Percentiles rank a stretch among this genome's conserved stretches.
These are phyloP conservation scores for Cyberlindnera maclurae DNA, from an alignment of 805 yeast genomes.

Conservation along the genomic window DNA sequence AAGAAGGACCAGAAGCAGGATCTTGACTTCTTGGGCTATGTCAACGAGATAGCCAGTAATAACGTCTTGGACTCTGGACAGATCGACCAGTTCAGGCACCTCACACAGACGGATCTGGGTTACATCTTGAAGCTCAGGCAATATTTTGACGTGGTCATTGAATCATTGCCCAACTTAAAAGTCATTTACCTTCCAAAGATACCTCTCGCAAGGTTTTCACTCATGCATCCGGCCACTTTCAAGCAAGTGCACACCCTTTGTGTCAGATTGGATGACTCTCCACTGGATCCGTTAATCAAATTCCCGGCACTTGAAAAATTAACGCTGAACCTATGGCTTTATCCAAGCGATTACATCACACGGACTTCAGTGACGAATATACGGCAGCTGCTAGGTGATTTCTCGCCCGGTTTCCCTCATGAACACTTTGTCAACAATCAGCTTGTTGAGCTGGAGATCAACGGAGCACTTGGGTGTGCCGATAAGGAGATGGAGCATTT, in stretches of 20 bases:
- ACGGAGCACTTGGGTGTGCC: slow-evolving; percentile 16
- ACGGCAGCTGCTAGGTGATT: background rate
- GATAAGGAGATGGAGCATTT: slow-evolving; percentile 17
- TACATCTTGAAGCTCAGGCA: slow-evolving; percentile 16
- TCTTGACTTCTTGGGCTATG: slow-evolving; percentile 6
- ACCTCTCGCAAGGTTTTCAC: slow-evolving; percentile 14
- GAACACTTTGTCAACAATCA: background rate
- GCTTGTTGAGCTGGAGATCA: slow-evolving; percentile 11
- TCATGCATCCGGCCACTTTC: slow-evolving; percentile 1
- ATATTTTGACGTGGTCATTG: slow-evolving; percentile 17
- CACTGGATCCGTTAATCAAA: slow-evolving; percentile 3
- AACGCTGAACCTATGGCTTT: slow-evolving; percentile 10
- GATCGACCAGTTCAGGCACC: slow-evolving; percentile 13
- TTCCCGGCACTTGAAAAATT: slow-evolving; percentile 10
- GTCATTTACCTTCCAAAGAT: slow-evolving; percentile 12
- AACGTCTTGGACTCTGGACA: slow-evolving; percentile 19
- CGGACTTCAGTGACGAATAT: background rate
- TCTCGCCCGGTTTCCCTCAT: background rate
- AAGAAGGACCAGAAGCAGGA: background rate
- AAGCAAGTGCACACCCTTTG: slow-evolving; percentile 5
- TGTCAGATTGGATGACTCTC: slow-evolving; percentile 7
- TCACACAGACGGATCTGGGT: slow-evolving; percentile 9
- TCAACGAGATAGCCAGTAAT: slow-evolving; percentile 17
- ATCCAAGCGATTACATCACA: background rate
- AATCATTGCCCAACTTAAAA: slow-evolving; percentile 10